phyloP scores from a whole-genome alignment of 331 rosid genomes.

The Telfairia occidentalis region DNA sequence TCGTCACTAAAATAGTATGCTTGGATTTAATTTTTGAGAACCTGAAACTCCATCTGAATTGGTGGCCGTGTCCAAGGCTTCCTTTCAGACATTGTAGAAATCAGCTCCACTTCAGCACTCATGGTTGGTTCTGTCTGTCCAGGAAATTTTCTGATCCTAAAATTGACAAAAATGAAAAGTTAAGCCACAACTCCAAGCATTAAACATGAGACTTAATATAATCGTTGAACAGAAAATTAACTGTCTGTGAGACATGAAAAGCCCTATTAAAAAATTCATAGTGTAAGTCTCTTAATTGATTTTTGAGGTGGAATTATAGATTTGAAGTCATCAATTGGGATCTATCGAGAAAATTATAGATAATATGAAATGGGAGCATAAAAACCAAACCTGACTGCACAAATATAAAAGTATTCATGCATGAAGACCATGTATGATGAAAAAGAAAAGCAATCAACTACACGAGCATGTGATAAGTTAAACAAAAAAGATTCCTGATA shows the following conservation, averaged over 20 bases:
- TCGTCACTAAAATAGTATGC: neutral
- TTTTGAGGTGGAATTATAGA: neutral
- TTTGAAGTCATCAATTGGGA: neutral
- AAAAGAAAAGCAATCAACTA: neutral
- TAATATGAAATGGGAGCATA: neutral
- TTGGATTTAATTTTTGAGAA: slow-evolving; percentile 14
- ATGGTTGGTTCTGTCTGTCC: slow-evolving; percentile 92
- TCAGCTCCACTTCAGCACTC: slow-evolving; percentile 94
- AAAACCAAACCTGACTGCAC: neutral
- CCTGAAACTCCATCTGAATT: slow-evolving; percentile 94
- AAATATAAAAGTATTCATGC: neutral
- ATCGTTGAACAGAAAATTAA: neutral
- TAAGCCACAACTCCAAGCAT: slow-evolving; percentile 4
- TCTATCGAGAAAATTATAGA: neutral
- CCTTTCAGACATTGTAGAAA: slow-evolving; percentile 80
- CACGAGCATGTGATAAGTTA: neutral
- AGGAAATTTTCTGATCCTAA: slow-evolving; percentile 77
- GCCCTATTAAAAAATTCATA: neutral
- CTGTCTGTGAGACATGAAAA: neutral
- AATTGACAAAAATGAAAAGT: slow-evolving; percentile 7
- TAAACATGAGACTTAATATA: neutral
- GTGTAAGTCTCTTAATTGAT: neutral
- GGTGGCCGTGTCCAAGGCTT: slow-evolving; percentile 93
- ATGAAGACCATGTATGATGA: neutral
- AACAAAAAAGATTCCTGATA: neutral